phyloP scores from a whole-genome alignment of 2,329 filamentous ascomycete genomes.

The Penicillium sp. region DNA sequence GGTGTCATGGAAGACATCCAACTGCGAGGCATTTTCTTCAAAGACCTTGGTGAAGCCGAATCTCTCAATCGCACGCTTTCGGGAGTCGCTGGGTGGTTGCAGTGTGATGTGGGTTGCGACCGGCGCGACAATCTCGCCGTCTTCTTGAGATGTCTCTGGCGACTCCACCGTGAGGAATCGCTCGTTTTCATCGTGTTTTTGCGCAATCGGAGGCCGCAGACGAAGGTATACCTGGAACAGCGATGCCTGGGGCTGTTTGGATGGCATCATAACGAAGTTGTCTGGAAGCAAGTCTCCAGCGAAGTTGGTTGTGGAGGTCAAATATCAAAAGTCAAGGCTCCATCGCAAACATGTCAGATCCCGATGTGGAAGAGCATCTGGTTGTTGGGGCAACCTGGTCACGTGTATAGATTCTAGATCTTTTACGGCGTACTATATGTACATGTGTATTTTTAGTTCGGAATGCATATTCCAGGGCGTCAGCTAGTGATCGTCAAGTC shows the following conservation, averaged over 20 bases:
- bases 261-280: slow-evolving; percentile 18
- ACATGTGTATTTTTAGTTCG: too few species aligned
- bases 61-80: slow-evolving; percentile 82
- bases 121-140: slow-evolving; percentile 18
- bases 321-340: slow-evolving; percentile 6
- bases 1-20: slow-evolving; percentile 79
- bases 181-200: slow-evolving; percentile 44
- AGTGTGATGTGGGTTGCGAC: slow-evolving; percentile 66
- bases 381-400: slow-evolving; percentile 14
- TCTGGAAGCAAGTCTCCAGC: slow-evolving; percentile 1
- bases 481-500: too few species aligned
- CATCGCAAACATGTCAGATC: slow-evolving; percentile 13
- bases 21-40: slow-evolving; percentile 75
- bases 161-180: slow-evolving; percentile 76
- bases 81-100: slow-evolving; percentile 73
- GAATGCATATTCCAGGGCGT: too few species aligned
- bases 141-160: slow-evolving; percentile 35
- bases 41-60: slow-evolving; percentile 95
- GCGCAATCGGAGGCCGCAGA: slow-evolving; percentile 60
- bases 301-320: slow-evolving; percentile 8
- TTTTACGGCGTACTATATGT: background rate
- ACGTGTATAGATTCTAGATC: background rate
- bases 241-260: slow-evolving; percentile 50
- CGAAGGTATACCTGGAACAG: slow-evolving; percentile 92
- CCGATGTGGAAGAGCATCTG: background rate